phyloP scores from a whole-genome alignment of 805 yeast genomes.

The Candida suzukii region DNA sequence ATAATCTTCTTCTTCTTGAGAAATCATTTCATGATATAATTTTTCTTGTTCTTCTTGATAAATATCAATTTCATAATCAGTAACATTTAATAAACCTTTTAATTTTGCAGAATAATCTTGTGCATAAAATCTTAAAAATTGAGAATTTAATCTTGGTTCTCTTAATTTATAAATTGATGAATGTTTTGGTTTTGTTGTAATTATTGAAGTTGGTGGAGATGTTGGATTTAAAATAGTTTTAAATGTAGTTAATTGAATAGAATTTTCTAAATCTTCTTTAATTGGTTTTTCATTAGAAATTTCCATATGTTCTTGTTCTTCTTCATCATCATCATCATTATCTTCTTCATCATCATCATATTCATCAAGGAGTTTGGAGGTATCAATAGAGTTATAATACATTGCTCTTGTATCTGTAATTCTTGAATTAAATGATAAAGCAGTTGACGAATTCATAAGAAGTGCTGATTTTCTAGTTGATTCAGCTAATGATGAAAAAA shows the following conservation, averaged over 20 bases:
- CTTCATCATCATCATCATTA: neutral
- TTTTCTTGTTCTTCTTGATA: slow-evolving; percentile 15
- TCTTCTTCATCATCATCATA: neutral
- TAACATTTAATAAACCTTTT: slow-evolving; percentile 23
- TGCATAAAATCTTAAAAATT: slow-evolving; percentile 42
- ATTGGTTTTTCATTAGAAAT: neutral
- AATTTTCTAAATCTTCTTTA: neutral
- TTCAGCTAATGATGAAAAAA: neutral
- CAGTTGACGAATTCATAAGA: neutral
- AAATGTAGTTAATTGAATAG: neutral
- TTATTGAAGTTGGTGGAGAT: neutral
- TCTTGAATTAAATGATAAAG: slow-evolving; percentile 3
- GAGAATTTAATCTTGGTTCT: slow-evolving; percentile 44
- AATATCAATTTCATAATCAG: slow-evolving; percentile 27
- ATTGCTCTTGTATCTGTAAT: slow-evolving; percentile 4
- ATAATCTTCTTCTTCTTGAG: neutral
- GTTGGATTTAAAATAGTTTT: neutral
- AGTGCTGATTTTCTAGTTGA: neutral
- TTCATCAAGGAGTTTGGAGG: neutral
- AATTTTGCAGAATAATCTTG: slow-evolving; percentile 36
- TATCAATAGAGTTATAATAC: neutral
- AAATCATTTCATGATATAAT: neutral
- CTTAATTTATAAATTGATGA: slow-evolving; percentile 15
- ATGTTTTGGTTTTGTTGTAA: neutral
- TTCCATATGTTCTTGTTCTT: neutral